Conservation (phyloP, 768 basidiomycete genomes). For the Boletus tylopilopsis region DNA sequence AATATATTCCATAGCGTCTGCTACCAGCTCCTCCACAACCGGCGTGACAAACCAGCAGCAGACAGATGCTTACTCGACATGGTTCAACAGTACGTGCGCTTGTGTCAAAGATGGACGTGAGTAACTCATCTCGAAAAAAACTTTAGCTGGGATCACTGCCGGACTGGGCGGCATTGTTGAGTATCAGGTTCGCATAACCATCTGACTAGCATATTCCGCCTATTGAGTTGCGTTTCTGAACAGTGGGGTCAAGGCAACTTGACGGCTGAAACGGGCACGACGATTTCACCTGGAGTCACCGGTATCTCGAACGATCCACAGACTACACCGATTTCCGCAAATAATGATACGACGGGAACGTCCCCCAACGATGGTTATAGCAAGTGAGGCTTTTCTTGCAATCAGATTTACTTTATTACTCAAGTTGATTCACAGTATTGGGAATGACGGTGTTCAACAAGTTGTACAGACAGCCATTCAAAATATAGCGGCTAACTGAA, state of each 20-base stretch:
- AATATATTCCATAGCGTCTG: slow-evolving; percentile 12
- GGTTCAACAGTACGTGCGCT: slow-evolving; percentile 44
- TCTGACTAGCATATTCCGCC: background rate
- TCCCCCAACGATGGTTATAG: slow-evolving; percentile 69
- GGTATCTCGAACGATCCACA: slow-evolving; percentile 28
- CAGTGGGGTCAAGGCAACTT: slow-evolving; percentile 57
- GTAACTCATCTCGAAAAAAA: slow-evolving; percentile 6
- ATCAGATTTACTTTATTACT: background rate
- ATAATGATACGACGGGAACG: slow-evolving; percentile 38
- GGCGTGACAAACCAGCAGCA: slow-evolving; percentile 54
- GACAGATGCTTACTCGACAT: slow-evolving; percentile 49
- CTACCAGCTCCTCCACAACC: slow-evolving; percentile 33
- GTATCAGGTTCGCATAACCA: slow-evolving; percentile 28
- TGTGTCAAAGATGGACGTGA: background rate
- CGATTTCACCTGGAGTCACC: slow-evolving; percentile 33
- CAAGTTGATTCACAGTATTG: slow-evolving; percentile 22
- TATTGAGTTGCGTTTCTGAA: slow-evolving; percentile 10
- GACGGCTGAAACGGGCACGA: slow-evolving; percentile 44
- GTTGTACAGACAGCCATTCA: slow-evolving; percentile 33
- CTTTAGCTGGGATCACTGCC: slow-evolving; percentile 37
- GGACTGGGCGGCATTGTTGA: slow-evolving; percentile 30
- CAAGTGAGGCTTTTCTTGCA: slow-evolving; percentile 21
- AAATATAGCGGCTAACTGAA: slow-evolving; percentile 31
- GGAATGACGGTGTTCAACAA: slow-evolving; percentile 29
- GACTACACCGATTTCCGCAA: slow-evolving; percentile 32